phyloP scores from a whole-genome alignment of 306 rosid species.

The Cajanus cajan region DNA sequence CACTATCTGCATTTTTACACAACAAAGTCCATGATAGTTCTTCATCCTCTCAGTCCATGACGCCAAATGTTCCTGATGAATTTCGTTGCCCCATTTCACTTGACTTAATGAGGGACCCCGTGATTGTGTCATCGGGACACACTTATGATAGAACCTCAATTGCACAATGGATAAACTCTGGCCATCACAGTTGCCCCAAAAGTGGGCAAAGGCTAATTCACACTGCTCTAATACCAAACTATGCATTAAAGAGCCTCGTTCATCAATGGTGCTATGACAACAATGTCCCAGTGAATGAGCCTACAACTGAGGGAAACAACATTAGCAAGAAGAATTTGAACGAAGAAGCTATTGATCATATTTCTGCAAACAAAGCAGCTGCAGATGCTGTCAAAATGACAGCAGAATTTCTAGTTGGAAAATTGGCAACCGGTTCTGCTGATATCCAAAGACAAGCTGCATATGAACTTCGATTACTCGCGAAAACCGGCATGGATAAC shows the following conservation, averaged over 20 bases:
- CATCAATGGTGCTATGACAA: slow-evolving; percentile 86
- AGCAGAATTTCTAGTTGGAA: slow-evolving; percentile 90
- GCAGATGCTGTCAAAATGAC: slow-evolving; percentile 84
- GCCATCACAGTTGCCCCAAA: slow-evolving; percentile 88
- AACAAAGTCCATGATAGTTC: slow-evolving; percentile 40
- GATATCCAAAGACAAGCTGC: slow-evolving; percentile 91
- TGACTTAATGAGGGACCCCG: slow-evolving; percentile 87
- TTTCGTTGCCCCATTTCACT: slow-evolving; percentile 90
- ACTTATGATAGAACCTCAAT: slow-evolving; percentile 77
- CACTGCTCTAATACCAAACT: slow-evolving; percentile 88
- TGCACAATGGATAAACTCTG: slow-evolving; percentile 87
- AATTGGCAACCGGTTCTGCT: slow-evolving; percentile 86
- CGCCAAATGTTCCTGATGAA: slow-evolving; percentile 69
- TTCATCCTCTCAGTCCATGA: slow-evolving; percentile 53
- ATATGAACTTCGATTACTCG: slow-evolving; percentile 78
- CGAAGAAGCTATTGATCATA: slow-evolving; percentile 56
- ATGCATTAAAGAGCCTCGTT: slow-evolving; percentile 76
- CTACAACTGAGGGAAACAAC: slow-evolving; percentile 41
- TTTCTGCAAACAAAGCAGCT: slow-evolving; percentile 69
- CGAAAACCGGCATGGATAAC: slow-evolving; percentile 77
- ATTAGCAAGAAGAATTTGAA: slow-evolving; percentile 22
- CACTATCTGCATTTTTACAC: slow-evolving; percentile 33
- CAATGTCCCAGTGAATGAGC: slow-evolving; percentile 41
- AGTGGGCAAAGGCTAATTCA: slow-evolving; percentile 86
- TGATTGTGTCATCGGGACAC: slow-evolving; percentile 89